phyloP scores from a whole-genome alignment of 1,284 basidiomycete genomes.

The Fomes fomentarius region DNA sequence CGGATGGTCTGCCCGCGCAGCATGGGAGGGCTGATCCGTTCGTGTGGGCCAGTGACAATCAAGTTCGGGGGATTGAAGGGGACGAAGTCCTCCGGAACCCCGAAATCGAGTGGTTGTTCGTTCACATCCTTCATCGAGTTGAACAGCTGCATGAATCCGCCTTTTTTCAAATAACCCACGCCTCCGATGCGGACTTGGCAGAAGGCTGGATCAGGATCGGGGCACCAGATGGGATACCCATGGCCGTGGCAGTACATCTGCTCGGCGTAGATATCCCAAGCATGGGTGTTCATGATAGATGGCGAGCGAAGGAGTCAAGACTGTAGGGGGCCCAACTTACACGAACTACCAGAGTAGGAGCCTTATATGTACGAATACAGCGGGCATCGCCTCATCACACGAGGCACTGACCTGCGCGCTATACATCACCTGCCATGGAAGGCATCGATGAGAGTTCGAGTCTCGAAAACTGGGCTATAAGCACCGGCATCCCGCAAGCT shows the following conservation, averaged over 20 bases:
- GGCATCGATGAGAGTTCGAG: too few relatives aligned
- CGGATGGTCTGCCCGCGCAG: slow-evolving; percentile 17
- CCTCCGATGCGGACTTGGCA: slow-evolving; percentile 26
- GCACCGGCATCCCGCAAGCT: too few relatives aligned
- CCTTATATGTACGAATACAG: too few relatives aligned
- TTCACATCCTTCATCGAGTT: slow-evolving; percentile 5
- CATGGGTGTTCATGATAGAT: too few relatives aligned
- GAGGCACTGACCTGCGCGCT: too few relatives aligned
- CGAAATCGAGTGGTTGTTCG: not conserved
- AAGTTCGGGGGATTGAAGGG: slow-evolving; percentile 9
- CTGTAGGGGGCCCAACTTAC: too few relatives aligned
- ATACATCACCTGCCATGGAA: too few relatives aligned
- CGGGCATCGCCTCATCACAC: too few relatives aligned
- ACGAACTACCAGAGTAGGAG: too few relatives aligned
- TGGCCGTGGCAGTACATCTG: slow-evolving; percentile 18
- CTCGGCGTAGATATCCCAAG: slow-evolving; percentile 25
- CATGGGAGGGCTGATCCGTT: slow-evolving; percentile 2
- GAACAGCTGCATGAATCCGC: slow-evolving; percentile 26
- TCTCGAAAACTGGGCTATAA: too few relatives aligned
- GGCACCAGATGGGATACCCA: slow-evolving; percentile 29
- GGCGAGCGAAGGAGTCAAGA: too few relatives aligned
- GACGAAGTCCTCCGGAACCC: slow-evolving; percentile 9
- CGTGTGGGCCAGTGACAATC: slow-evolving; percentile 1
- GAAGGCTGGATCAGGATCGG: slow-evolving; percentile 16
- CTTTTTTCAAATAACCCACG: slow-evolving; percentile 26